These are phyloP conservation scores for Vitis rotundifolia DNA, from an alignment of 164 flowering plant genomes.

Conservation along the genomic window DNA sequence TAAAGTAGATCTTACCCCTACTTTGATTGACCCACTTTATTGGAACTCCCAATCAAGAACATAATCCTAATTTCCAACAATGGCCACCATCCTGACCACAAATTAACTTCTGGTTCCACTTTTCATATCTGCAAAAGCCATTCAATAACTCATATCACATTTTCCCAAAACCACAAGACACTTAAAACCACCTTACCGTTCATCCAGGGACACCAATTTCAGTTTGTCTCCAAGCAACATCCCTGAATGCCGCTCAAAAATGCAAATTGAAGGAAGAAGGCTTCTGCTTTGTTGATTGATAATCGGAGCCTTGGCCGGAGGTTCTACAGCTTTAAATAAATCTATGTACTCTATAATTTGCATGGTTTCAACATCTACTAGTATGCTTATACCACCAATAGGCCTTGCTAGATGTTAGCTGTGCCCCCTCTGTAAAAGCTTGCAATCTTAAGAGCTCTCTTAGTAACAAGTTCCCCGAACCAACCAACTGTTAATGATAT, in stretches of 20 bases:
- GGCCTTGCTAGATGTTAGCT: constrained; percentile 50
- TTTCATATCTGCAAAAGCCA: constrained; percentile 22
- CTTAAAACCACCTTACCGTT: constrained; percentile 20
- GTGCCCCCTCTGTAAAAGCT: constrained; percentile 48
- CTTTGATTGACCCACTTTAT: constrained; percentile 38
- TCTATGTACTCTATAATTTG: constrained; percentile 31
- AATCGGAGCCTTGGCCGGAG: constrained; percentile 45
- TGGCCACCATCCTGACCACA: constrained; percentile 45
- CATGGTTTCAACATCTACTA: constrained; percentile 49
- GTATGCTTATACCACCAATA: constrained; percentile 47
- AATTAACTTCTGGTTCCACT: constrained; percentile 22
- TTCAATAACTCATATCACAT: not conserved
- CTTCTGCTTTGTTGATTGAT: constrained; percentile 12
- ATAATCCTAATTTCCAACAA: constrained; percentile 42
- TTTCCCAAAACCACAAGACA: not conserved
- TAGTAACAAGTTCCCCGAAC: constrained; percentile 41
- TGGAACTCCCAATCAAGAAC: constrained; percentile 44
- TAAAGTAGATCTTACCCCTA: constrained; percentile 35
- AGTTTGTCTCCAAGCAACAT: constrained; percentile 51
- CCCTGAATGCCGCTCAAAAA: constrained; percentile 43
- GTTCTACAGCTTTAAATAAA: constrained; percentile 33
- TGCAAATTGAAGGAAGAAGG: constrained; percentile 29
- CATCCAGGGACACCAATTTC: constrained; percentile 39
- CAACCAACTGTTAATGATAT: constrained; percentile 50
- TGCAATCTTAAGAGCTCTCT: constrained; percentile 29